A percentile compares a stretch with the other conserved stretches of the same genome.
Conservation (phyloP, 768 basidiomycete species). For the Lactarius sanguifluus region DNA sequence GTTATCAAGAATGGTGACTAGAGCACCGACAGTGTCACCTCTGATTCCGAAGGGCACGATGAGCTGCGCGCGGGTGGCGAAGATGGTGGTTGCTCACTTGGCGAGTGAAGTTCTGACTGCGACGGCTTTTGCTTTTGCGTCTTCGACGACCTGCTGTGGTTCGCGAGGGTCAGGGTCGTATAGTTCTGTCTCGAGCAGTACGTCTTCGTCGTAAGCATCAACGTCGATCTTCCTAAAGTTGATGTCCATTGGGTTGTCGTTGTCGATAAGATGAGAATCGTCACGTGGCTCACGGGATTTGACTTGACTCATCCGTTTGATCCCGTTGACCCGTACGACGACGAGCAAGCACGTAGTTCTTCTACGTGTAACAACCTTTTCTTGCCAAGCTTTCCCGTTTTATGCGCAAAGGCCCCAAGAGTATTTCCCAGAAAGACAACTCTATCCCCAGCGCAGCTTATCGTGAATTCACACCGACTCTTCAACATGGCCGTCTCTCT, state of each 20-base stretch:
- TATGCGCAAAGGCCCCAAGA: slow-evolving; percentile 64
- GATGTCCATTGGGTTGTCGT: slow-evolving; percentile 39
- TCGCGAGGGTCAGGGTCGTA: slow-evolving; percentile 84
- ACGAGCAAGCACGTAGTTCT: slow-evolving; percentile 19
- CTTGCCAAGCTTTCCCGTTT: slow-evolving; percentile 39
- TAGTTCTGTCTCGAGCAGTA: slow-evolving; percentile 78
- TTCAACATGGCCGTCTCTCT: slow-evolving; percentile 33
- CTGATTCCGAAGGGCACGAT: slow-evolving; percentile 40
- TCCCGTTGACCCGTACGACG: not conserved
- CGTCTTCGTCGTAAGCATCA: slow-evolving; percentile 91
- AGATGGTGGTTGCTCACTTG: slow-evolving; percentile 50
- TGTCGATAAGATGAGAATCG: not conserved
- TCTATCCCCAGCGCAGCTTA: slow-evolving; percentile 36
- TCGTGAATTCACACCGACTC: slow-evolving; percentile 38
- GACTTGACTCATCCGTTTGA: not conserved
- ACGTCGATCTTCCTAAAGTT: slow-evolving; percentile 94
- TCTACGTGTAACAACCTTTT: slow-evolving; percentile 12
- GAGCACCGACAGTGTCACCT: slow-evolving; percentile 72
- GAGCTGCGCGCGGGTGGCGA: not conserved
- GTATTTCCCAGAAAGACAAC: slow-evolving; percentile 43
- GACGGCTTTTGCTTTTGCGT: slow-evolving; percentile 71
- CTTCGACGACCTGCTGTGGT: slow-evolving; percentile 67
- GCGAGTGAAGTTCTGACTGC: slow-evolving; percentile 72
- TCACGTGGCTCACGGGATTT: not conserved
- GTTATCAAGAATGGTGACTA: slow-evolving; percentile 67